Conservation (phyloP, 2,329 filamentous ascomycete species). For the Claviceps humidiphila region DNA sequence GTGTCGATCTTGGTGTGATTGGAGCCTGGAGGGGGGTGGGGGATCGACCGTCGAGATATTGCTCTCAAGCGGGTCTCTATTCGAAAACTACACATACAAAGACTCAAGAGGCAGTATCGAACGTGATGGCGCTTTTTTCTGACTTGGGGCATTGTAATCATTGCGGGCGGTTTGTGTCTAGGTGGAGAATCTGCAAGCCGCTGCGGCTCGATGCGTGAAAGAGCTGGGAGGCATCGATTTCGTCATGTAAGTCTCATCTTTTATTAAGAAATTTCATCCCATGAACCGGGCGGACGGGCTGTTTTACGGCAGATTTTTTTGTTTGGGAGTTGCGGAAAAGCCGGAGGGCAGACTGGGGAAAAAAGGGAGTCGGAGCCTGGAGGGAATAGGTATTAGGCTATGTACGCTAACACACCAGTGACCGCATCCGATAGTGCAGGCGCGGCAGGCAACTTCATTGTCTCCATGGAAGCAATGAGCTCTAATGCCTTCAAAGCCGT, state of each 20-base stretch:
- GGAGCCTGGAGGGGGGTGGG: no score
- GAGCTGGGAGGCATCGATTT: conserved; percentile 86
- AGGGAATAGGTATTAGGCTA: background rate
- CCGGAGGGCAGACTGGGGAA: background rate
- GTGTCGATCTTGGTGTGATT: background rate
- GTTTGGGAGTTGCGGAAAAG: background rate
- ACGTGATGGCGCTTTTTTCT: background rate
- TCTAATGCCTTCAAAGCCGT: conserved; percentile 89
- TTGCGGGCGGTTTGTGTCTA: conserved; percentile 3
- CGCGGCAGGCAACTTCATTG: conserved; percentile 90
- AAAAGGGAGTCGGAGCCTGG: no score
- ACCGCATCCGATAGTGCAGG: conserved; percentile 54
- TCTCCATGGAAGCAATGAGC: conserved; percentile 67
- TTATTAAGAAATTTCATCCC: no score
- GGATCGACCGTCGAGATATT: background rate
- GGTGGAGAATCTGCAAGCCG: conserved; percentile 34
- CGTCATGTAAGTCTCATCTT: conserved; percentile 55
- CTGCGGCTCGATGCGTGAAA: conserved; percentile 64
- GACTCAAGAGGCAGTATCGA: background rate
- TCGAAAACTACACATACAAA: background rate
- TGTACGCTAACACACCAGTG: background rate
- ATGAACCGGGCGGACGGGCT: no score
- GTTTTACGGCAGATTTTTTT: background rate
- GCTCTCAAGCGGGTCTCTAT: background rate
- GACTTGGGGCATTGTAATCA: background rate